phyloP scores from a whole-genome alignment of 23 red algal genomes.

The Gracilaria domingensis region DNA sequence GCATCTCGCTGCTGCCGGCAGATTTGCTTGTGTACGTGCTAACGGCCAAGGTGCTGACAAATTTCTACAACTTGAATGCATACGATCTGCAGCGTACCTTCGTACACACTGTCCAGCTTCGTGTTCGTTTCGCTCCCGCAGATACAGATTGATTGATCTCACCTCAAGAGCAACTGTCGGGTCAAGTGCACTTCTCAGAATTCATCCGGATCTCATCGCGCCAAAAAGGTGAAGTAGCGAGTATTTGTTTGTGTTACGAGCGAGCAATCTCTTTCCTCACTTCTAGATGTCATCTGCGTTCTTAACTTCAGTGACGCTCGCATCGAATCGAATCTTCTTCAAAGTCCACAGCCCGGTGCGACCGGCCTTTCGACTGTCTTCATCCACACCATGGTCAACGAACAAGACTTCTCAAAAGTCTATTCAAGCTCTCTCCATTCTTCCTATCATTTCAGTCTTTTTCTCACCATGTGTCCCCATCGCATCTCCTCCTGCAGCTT shows the following conservation, averaged over 20 bases:
- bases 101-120: too few relatives aligned
- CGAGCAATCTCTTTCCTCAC: neutral
- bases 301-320: neutral
- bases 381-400: neutral
- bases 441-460: neutral
- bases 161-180: neutral
- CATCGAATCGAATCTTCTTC: neutral
- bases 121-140: neutral
- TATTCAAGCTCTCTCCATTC: neutral
- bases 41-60: neutral
- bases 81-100: too few relatives aligned
- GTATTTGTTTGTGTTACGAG: neutral
- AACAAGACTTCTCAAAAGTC: neutral
- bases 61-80: neutral
- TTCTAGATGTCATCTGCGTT: conserved; percentile 3
- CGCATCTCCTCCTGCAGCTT: neutral
- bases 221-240: too few relatives aligned
- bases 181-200: neutral
- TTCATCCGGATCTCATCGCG: neutral
- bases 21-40: too few relatives aligned
- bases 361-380: neutral
- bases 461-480: neutral
- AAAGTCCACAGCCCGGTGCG: neutral
- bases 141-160: neutral
- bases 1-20: too few relatives aligned